Conservation (phyloP, 75 land plant genomes). For the Pinus taeda region DNA sequence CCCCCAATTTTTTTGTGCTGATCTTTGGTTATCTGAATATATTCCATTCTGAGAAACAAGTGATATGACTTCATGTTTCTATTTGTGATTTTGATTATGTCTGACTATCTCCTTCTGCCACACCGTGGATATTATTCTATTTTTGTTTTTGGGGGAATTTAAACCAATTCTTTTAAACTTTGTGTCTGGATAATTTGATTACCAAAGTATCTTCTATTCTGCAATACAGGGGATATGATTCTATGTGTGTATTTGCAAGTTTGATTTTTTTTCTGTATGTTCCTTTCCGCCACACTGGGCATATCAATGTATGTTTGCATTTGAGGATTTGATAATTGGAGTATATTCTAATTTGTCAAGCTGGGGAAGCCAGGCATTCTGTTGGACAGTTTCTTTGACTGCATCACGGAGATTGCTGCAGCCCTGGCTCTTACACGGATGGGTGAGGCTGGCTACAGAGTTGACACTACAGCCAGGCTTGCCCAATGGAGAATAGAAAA, state of each 20-base stretch:
- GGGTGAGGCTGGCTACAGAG: conserved; percentile 56
- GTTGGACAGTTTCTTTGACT: conserved; percentile 57
- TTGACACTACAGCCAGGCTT: conserved; percentile 73
- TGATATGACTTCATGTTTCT: no score
- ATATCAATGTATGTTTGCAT: conserved; percentile 9
- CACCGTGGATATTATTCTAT: no score
- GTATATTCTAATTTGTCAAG: conserved; percentile 13
- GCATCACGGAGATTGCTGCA: conserved; percentile 65
- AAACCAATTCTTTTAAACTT: not conserved
- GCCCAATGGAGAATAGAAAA: conserved; percentile 88
- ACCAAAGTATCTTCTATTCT: not conserved
- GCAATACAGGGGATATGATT: not conserved
- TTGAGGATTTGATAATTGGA: not conserved
- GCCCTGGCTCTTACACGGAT: conserved; percentile 57
- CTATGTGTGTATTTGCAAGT: not conserved
- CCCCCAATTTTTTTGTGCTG: no score
- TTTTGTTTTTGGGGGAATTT: not conserved
- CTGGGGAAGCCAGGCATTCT: conserved; percentile 62
- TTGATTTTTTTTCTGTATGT: conserved; percentile 6
- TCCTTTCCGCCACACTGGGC: conserved; percentile 1
- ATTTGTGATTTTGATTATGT: no score
- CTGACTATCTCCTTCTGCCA: no score
- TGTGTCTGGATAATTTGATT: not conserved
- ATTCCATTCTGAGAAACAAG: no score
- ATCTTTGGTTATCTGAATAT: no score